Conservation (phyloP, 1,139 yeast species). For the Maudiozyma humilis region DNA sequence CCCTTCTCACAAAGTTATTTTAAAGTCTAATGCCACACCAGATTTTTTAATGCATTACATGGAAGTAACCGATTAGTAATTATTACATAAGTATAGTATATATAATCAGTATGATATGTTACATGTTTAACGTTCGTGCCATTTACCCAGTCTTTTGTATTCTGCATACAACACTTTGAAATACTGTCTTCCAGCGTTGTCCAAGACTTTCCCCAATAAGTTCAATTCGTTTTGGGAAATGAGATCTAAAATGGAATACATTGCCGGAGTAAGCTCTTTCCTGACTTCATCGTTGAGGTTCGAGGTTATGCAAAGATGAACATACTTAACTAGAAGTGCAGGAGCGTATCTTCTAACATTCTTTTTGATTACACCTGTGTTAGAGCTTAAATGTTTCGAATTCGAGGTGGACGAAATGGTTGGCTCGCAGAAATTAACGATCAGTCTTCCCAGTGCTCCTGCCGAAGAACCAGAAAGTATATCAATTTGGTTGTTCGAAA, state of each 20-base stretch:
- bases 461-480: constrained; percentile 31
- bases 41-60: not conserved
- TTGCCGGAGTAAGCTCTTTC: constrained; percentile 47
- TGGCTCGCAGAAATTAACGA: constrained; percentile 72
- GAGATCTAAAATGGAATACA: constrained; percentile 60
- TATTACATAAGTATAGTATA: not conserved
- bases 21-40: too few species aligned
- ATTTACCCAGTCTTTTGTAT: constrained; percentile 71
- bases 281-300: constrained; percentile 44
- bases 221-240: constrained; percentile 60
- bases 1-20: too few species aligned
- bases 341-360: constrained; percentile 58
- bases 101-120: not conserved
- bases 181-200: constrained; percentile 59
- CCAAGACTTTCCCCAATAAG: constrained; percentile 61
- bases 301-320: constrained; percentile 43
- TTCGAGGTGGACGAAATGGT: constrained; percentile 22
- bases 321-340: constrained; percentile 49
- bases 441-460: constrained; percentile 45
- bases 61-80: not conserved
- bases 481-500: constrained; percentile 31
- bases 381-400: constrained; percentile 41
- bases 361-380: constrained; percentile 47
- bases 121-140: constrained; percentile 49
- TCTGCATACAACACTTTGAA: constrained; percentile 62